Evolutionary conservation across 441 rosid genomes (phyloP), one percentile per base, ranked within the genome.

Genomic region (Bocquillonia castaneifolia): DNA sequence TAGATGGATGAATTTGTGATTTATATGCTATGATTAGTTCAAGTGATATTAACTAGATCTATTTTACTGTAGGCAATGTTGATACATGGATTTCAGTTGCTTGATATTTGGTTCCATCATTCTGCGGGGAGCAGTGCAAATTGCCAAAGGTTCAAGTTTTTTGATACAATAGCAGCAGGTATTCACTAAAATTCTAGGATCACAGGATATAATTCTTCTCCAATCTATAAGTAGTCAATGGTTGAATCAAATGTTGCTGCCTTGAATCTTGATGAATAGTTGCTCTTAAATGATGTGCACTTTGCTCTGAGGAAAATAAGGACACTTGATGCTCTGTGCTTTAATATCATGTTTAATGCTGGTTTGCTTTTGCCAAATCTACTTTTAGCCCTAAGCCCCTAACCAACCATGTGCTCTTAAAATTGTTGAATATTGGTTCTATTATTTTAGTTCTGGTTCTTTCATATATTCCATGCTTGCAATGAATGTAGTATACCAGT

Each of bases 31-130:
- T 31, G 65, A 36, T 22, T 70, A 12, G n/a, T 63, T 17, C 29
- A 52, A 60, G 40, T 56, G 34, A 25, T 63, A 52, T 64, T 71
- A 63, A 76, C 39, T 39, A 13, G 32, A 55, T 18, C 53, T 47
- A 53, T 66, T 69, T 63, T 69, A 60, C 54, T 81, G 80, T 74
- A 94, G 99, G 98, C 96, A 28, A 80, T 88, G 80, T 75, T 92
- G 81, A 88, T 92, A 73, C 98, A 94, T 72, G 99, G 99, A 51
- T 92, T 92, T 82, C 99, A 94, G 85, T 76, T 92, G 66, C 93
- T 94, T 78, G 99, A 94, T 74, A 83, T 92, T 78, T 94, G 94
- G 91, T 72, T 87, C 71, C 88, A 90, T 78, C 90, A 90, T 80
- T 79, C 96, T 52, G 84, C 85, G 66, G 87, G 81, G 67, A 82